Base-by-base conservation (phyloP, 1,284 basidiomycete genomes). In the Irpex sp. region DNA sequence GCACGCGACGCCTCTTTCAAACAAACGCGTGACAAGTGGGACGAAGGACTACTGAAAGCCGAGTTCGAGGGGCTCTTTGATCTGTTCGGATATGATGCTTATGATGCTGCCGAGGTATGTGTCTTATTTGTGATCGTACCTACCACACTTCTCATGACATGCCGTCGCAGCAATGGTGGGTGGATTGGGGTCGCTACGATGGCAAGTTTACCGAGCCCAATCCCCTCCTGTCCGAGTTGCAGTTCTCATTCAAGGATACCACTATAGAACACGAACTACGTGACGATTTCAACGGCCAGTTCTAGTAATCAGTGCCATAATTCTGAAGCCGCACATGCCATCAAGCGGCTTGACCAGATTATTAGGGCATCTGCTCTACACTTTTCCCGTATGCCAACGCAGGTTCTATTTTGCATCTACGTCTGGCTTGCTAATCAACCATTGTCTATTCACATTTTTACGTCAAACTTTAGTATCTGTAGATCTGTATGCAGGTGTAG, bases 31-130 rank as follows among this genome's bases (percentile, higher is more conserved):
- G 60, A 36, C 5, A 58, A 65, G 21, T 61, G 56, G 53, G 65
- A 65, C 47, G 67, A 67, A 33, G 59, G 57, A 19, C 56, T 56
- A 46, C 49, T 68, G 33, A 49, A 61, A 39, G 50, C 57, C 21
- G 62, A 67, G 61, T 66, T 65, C 57, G 65, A 46, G 21, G 65
- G 58, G 19, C 60, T 66, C 33, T 37, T 60, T 11, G 61, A 19
- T 7, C 33, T 59, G 46, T 59, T 59, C 43, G 39, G 43, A 8
- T 59, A 59, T 46, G 58, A 59, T 17, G 39, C 43, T 46, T 35
- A 59, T 17, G 58, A 59, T 37, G 58, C 47, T 17, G 58, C 47
- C 2, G 58, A 59, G 39, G 58, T 59, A 21, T 21, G 58, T 49
- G 37, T 21, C 1, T 26, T 31, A 15, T 11, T 35, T 55, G 19